Base-by-base conservation (phyloP, 2,329 filamentous ascomycete species). In the Pseudogymnoascus verrucosus region DNA sequence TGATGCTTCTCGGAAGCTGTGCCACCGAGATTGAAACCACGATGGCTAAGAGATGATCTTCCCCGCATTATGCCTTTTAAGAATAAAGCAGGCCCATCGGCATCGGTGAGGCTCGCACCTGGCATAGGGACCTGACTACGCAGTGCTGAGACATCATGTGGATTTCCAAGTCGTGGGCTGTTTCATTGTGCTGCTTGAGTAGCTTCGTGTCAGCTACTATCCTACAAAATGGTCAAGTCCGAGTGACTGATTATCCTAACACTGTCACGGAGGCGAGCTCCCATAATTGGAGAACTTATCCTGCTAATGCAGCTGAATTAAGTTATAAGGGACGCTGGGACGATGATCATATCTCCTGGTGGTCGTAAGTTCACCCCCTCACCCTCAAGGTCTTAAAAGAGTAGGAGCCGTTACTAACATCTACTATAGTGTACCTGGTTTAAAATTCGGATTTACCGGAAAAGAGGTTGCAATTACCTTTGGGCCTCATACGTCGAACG, bases 241-340 rank as follows among this genome's bases (percentile, higher is more conserved):
- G 76, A 23, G 69, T 70, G 26, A 78, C 76, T 0, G 66, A 78
- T 66, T 80, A 76, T 60, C 74, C 74, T 1, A 70, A 78, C 64
- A 80, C 78, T 8, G 70, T 71, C 31, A 71, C 79, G 60, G 70
- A 78, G 51, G 65, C 68, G 1, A 68, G 71, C 8, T 65, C 66
- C 14, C 74, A 74, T 57, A 75, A 76, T 36, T 81, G 79, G 75
- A 77, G 71, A 31, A 81, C 76, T 1, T 87, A 84, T 67, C 73
- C 76, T 3, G 77, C 82, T 3, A 76, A 81, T 69, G 78, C 81
- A 1, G 71, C 77, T 1, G 82, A 86, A 68, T 75, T 87, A 8
- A 81, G 82, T 0, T 87, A 86, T 75, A 85, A 86, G 69, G 84
- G 84, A 4, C 76, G 83, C 64, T 87, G 84, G 84, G 84, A 87